Conservation (phyloP, 306 rosid genomes). For the Carpinus viminea region DNA sequence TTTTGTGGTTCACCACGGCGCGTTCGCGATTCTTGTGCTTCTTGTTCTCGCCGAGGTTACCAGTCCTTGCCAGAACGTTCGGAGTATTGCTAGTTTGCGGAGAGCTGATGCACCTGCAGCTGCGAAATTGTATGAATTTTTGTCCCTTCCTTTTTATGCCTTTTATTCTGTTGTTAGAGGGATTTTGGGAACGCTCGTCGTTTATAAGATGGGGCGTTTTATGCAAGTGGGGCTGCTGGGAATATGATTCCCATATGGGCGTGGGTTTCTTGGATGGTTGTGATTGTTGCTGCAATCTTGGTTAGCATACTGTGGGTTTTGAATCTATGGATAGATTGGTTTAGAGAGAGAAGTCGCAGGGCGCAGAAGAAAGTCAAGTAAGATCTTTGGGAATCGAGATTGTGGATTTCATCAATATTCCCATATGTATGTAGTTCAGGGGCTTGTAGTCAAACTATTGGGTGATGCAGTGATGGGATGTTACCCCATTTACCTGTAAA, state of each 20-base stretch:
- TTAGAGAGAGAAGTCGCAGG: background rate
- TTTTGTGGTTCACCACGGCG: constrained; percentile 43
- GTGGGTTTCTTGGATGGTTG: constrained; percentile 58
- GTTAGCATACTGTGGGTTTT: constrained; percentile 45
- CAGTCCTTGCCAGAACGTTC: constrained; percentile 50
- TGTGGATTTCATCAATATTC: background rate
- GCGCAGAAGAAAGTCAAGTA: constrained; percentile 26
- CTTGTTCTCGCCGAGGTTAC: constrained; percentile 48
- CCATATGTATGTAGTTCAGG: background rate
- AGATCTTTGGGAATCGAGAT: background rate
- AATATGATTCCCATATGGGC: constrained; percentile 46
- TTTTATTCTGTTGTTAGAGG: constrained; percentile 43
- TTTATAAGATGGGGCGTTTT: constrained; percentile 40
- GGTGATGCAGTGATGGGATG: background rate
- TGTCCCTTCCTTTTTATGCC: constrained; percentile 42
- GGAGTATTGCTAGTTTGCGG: constrained; percentile 36
- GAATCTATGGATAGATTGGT: constrained; percentile 39
- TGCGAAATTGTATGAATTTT: constrained; percentile 28
- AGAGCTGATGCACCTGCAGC: constrained; percentile 26
- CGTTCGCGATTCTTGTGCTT: constrained; percentile 38
- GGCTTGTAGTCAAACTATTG: background rate
- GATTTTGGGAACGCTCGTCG: constrained; percentile 41
- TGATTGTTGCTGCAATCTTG: constrained; percentile 35
- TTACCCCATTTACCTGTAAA: background rate
- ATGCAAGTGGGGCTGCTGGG: constrained; percentile 29